Percentiles rank a stretch among this genome's conserved stretches.
Conservation (phyloP, 805 yeast genomes). For the Ogataea pini region DNA sequence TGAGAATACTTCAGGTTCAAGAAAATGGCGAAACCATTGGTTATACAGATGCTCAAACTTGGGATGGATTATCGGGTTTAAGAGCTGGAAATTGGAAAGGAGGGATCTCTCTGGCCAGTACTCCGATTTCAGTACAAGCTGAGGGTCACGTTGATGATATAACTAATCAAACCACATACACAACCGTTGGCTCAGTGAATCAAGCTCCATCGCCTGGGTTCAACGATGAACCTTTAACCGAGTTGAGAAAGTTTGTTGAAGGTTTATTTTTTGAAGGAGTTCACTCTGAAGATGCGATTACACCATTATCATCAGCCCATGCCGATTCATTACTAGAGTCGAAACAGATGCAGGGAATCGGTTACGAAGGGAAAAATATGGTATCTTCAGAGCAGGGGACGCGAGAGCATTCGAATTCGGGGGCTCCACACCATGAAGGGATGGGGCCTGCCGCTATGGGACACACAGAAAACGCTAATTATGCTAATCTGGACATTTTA, state of each 20-base stretch:
- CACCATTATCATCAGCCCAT: slow-evolving; percentile 7
- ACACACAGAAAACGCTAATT: not conserved
- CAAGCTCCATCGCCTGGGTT: not conserved
- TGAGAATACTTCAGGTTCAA: slow-evolving; percentile 4
- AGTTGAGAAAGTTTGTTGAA: slow-evolving; percentile 19
- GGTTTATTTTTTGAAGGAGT: slow-evolving; percentile 14
- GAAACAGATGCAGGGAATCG: not conserved
- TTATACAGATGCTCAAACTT: not conserved
- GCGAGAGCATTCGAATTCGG: too few relatives aligned
- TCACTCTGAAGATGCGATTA: slow-evolving; percentile 3
- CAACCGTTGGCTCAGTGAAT: too few relatives aligned
- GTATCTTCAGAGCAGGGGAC: too few relatives aligned
- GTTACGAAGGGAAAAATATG: not conserved
- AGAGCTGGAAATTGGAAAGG: slow-evolving; percentile 3
- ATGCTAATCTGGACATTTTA: slow-evolving; percentile 14
- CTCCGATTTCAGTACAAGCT: not conserved
- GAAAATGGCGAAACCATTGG: slow-evolving; percentile 6
- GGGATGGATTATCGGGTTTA: not conserved
- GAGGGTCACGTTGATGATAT: not conserved
- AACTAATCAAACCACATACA: not conserved
- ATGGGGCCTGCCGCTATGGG: not conserved
- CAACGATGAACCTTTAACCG: slow-evolving; percentile 11
- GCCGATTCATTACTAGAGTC: slow-evolving; percentile 5
- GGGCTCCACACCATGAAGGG: not conserved
- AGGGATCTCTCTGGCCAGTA: not conserved